These are phyloP conservation scores for Magnolia officinalis DNA, from an alignment of 164 flowering plant species.

Conservation along the genomic window DNA sequence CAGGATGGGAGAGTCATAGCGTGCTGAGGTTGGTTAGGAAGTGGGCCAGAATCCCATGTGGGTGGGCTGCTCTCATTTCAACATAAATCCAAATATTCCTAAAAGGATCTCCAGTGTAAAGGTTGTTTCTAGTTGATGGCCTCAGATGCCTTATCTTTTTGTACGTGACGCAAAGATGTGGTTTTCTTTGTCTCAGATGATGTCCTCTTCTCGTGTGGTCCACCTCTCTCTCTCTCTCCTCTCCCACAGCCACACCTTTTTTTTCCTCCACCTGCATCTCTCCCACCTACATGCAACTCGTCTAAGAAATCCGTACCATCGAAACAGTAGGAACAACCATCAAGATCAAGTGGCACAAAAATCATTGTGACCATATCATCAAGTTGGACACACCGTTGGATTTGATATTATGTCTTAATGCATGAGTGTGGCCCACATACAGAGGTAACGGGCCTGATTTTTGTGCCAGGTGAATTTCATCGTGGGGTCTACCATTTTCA, in stretches of 20 bases:
- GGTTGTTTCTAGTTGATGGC: not conserved
- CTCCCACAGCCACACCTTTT: not conserved
- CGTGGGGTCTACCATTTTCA: no score
- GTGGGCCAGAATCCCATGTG: not conserved
- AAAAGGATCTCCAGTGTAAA: constrained; percentile 10
- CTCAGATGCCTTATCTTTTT: not conserved
- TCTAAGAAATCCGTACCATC: no score
- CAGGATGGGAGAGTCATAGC: not conserved
- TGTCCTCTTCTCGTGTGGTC: not conserved
- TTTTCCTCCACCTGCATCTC: not conserved
- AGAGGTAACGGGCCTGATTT: no score
- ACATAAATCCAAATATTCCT: constrained; percentile 1
- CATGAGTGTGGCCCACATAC: no score
- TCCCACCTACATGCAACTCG: not conserved
- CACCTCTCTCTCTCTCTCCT: not conserved
- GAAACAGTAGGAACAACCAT: no score
- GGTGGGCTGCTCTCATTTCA: not conserved
- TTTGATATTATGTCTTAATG: no score
- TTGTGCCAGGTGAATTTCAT: no score
- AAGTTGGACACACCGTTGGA: no score
- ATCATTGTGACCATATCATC: no score
- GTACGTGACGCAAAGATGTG: not conserved
- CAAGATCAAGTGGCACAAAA: no score
- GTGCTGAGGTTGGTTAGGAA: not conserved
- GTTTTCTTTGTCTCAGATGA: not conserved